phyloP scores from a whole-genome alignment of 2,329 filamentous ascomycete genomes.

The Fusarium sp. region DNA sequence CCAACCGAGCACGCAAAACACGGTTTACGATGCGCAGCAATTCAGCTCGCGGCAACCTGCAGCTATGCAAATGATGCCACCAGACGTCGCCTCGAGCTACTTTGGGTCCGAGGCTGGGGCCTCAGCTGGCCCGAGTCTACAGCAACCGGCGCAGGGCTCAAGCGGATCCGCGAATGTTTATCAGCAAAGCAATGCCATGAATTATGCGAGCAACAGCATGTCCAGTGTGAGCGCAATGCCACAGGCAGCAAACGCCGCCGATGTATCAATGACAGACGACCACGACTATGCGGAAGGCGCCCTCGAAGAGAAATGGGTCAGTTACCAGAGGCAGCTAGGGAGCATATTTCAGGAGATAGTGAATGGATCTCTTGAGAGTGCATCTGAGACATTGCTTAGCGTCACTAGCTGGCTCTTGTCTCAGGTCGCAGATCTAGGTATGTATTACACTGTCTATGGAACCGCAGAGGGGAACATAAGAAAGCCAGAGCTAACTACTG shows the following conservation, averaged over 20 bases:
- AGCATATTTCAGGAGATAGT: constrained; percentile 78
- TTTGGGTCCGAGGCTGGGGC: constrained; percentile 60
- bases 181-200: constrained; percentile 69
- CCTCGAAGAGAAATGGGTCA: constrained; percentile 75
- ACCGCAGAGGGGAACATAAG: neutral
- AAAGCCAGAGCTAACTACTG: constrained; percentile 28
- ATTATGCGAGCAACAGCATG: constrained; percentile 60
- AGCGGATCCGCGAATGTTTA: constrained; percentile 69
- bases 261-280: constrained; percentile 63
- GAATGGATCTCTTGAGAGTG: constrained; percentile 59
- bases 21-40: constrained; percentile 80
- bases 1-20: constrained; percentile 68
- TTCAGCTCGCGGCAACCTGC: constrained; percentile 81
- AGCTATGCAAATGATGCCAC: constrained; percentile 75
- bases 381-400: constrained; percentile 62
- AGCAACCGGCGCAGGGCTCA: constrained; percentile 60
- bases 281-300: constrained; percentile 66
- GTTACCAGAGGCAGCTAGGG: constrained; percentile 70
- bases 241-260: constrained; percentile 50
- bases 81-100: constrained; percentile 72
- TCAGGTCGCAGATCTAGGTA: constrained; percentile 66
- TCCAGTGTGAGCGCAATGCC: constrained; percentile 59
- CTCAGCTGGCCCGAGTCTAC: constrained; percentile 65
- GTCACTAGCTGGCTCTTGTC: constrained; percentile 67
- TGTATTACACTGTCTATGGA: constrained; percentile 40